Evolutionary conservation across 192 early-diverging fungal species (phyloP), one percentile per base, ranked within the genome.

Genomic region (Linderina pennispora): DNA sequence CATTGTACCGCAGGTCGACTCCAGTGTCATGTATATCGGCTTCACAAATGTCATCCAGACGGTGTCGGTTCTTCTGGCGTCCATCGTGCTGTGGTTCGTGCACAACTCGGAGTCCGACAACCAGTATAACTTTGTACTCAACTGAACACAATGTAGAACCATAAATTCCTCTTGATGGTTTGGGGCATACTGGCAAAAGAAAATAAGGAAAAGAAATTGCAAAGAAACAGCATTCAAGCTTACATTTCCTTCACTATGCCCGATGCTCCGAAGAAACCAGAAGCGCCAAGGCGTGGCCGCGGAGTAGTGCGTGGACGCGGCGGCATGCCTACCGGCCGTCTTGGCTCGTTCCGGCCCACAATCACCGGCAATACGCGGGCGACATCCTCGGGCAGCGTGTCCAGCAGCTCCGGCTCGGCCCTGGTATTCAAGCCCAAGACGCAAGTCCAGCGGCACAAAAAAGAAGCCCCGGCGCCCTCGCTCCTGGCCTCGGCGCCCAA

Each of bases 111-210:
- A 76, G 26, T 51, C 61, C 17, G 70, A 73, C 37, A 73, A 66
- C 40, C 58, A 73, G 50, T 73, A 73, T 42, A 73, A 73, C 47
- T 65, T 73, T 65, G 62, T 73, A 2, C 63, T 73, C 16, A 73
- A 62, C 47, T 73, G 49, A 31, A 43, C 4, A 5, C 14, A 2
- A 6, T 46, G 4, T 14, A 1, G 6, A n/a, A 33, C 4, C 21
- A 42, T 23, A 31, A 11, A 5, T 11, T 31, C 6, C 28, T 31
- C 11, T 31, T 31, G 28, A 8, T 31, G 5, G 28, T 31, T 31
- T 31, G 6, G n/a, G n/a, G n/a, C n/a, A n/a, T n/a, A n/a, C n/a
- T n/a, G n/a, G n/a, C n/a, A n/a, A n/a, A n/a, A n/a, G n/a, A n/a
- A n/a, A n/a, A n/a, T n/a, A n/a, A n/a, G n/a, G n/a, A n/a, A n/a